A percentile compares a stretch with the other conserved stretches of the same genome.
Conservation (phyloP, 805 yeast species). For the Candida silvicultrix region DNA sequence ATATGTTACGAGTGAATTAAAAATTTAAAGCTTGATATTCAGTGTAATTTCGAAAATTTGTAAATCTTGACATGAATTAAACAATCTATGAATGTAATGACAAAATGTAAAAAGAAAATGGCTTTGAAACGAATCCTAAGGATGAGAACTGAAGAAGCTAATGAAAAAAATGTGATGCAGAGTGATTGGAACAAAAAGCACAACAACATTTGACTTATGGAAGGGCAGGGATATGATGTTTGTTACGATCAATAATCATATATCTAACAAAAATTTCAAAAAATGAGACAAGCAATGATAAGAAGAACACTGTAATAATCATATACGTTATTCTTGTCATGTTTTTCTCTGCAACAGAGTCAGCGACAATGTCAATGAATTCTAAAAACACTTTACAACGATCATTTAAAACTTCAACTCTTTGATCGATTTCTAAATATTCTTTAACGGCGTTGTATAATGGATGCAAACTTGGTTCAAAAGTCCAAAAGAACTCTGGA, state of each 20-base stretch:
- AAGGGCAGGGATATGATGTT: neutral
- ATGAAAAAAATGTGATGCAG: too few species aligned
- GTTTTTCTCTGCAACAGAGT: constrained; percentile 88
- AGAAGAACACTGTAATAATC: constrained; percentile 73
- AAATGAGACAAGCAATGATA: constrained; percentile 72
- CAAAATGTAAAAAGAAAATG: too few species aligned
- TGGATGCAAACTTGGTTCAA: constrained; percentile 93
- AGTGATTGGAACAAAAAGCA: too few species aligned
- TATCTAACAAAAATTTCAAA: constrained; percentile 63
- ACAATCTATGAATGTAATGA: too few species aligned
- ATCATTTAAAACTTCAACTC: constrained; percentile 91
- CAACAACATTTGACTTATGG: neutral
- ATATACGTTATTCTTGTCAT: constrained; percentile 90
- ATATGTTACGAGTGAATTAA: too few species aligned
- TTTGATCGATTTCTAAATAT: constrained; percentile 88
- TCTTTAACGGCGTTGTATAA: constrained; percentile 84
- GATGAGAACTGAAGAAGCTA: too few species aligned
- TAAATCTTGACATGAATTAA: too few species aligned
- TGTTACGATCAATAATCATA: constrained; percentile 30
- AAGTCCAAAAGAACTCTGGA: constrained; percentile 95
- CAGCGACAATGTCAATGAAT: constrained; percentile 87
- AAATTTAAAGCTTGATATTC: too few species aligned
- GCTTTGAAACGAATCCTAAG: too few species aligned
- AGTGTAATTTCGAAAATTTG: too few species aligned
- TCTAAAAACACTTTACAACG: constrained; percentile 91